Conservation (phyloP, 2,329 filamentous ascomycete species). For the Plenodomus lindquistii region DNA sequence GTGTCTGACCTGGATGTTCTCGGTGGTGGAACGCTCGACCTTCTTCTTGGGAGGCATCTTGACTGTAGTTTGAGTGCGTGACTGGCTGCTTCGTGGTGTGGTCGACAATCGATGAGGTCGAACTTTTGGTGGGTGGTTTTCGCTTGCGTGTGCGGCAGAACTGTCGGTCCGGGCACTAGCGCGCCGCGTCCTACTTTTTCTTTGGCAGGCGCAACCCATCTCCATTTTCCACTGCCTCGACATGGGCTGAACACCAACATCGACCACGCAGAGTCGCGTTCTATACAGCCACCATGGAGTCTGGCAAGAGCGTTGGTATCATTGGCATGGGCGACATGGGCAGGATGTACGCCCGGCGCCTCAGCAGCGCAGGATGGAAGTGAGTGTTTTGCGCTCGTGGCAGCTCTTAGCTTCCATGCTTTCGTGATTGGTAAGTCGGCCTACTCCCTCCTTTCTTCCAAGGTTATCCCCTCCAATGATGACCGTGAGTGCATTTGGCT, state of each 20-base stretch:
- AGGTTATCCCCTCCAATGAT: conserved; percentile 71
- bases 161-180: conserved; percentile 18
- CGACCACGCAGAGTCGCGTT: conserved; percentile 26
- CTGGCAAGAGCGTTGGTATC: conserved; percentile 77
- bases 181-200: conserved; percentile 23
- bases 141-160: conserved; percentile 15
- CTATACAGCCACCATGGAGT: conserved; percentile 56
- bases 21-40: conserved; percentile 75
- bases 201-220: conserved; percentile 13
- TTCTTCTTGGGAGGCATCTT: conserved; percentile 89
- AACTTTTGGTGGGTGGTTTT: conserved; percentile 21
- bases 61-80: conserved; percentile 33
- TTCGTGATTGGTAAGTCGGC: conserved; percentile 31
- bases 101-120: conserved; percentile 23
- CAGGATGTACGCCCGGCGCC: conserved; percentile 90
- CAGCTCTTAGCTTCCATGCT: conserved; percentile 8
- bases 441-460: conserved; percentile 12
- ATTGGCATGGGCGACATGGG: conserved; percentile 99
- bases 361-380: conserved; percentile 96
- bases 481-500: conserved; percentile 99
- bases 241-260: conserved; percentile 37
- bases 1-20: conserved; percentile 71
- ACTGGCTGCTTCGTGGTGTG: conserved; percentile 33
- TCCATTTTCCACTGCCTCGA: conserved; percentile 14
- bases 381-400: conserved; percentile 56